phyloP scores from a whole-genome alignment of 2,329 filamentous ascomycete genomes.

The Neofusicoccum ribis region DNA sequence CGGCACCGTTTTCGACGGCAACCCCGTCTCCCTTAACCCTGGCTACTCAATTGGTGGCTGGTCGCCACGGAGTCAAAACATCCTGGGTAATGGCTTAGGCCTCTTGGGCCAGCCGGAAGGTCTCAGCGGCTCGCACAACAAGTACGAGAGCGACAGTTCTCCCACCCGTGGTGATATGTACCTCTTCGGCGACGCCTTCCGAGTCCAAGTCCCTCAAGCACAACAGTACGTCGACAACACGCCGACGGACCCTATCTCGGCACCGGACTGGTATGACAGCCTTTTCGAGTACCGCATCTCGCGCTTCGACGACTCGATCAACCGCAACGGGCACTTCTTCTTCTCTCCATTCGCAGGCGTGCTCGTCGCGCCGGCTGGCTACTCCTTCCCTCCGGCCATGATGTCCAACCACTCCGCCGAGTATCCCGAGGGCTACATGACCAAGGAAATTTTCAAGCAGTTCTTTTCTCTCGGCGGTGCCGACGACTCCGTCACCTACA shows the following conservation, averaged over 20 bases:
- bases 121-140: slow-evolving; percentile 54
- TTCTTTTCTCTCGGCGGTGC: slow-evolving; percentile 38
- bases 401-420: slow-evolving; percentile 39
- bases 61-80: slow-evolving; percentile 36
- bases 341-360: slow-evolving; percentile 54
- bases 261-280: slow-evolving; percentile 7
- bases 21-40: slow-evolving; percentile 51
- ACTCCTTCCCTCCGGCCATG: slow-evolving; percentile 29
- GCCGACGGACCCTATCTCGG: background rate
- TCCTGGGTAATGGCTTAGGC: slow-evolving; percentile 39
- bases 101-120: slow-evolving; percentile 50
- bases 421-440: slow-evolving; percentile 34
- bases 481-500: too few species aligned
- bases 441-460: slow-evolving; percentile 40
- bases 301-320: slow-evolving; percentile 48
- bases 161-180: slow-evolving; percentile 57
- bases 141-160: slow-evolving; percentile 56
- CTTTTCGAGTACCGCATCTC: slow-evolving; percentile 50
- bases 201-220: background rate
- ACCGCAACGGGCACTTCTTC: slow-evolving; percentile 54
- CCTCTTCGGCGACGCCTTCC: slow-evolving; percentile 48
- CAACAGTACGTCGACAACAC: background rate
- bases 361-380: slow-evolving; percentile 39
- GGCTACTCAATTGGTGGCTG: slow-evolving; percentile 31
- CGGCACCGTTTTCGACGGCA: slow-evolving; percentile 35